A percentile compares a stretch with the other conserved stretches of the same genome.
phyloP scores from a whole-genome alignment of 2,329 filamentous ascomycete species.

The Aureobasidium pullulans region DNA sequence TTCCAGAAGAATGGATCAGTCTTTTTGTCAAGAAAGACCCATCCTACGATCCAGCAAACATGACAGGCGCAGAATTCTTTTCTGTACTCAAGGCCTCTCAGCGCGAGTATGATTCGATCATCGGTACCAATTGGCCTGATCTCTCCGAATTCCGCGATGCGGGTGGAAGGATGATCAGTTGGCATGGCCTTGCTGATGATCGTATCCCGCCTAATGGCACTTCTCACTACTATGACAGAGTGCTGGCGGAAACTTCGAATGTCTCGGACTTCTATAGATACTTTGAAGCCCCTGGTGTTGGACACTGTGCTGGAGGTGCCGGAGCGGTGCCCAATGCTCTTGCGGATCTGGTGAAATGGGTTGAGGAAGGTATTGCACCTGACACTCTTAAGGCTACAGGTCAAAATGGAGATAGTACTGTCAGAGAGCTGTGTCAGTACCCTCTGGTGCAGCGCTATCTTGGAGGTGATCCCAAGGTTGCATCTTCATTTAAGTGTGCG shows the following conservation, averaged over 20 bases:
- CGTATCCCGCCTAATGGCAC: constrained; percentile 32
- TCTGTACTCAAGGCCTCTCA: constrained; percentile 21
- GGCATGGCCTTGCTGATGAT: constrained; percentile 35
- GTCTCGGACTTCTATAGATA: constrained; percentile 30
- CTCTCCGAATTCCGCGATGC: constrained; percentile 29
- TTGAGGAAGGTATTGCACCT: constrained; percentile 24
- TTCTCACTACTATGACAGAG: constrained; percentile 31
- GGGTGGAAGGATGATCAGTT: constrained; percentile 38
- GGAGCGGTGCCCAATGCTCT: constrained; percentile 23
- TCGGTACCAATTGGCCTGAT: constrained; percentile 32
- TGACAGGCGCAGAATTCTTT: constrained; percentile 24
- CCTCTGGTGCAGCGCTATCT: constrained; percentile 18
- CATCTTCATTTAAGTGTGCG: constrained; percentile 19
- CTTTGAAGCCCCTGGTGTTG: constrained; percentile 34
- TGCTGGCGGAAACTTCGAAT: constrained; percentile 22
- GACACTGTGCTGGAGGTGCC: constrained; percentile 28
- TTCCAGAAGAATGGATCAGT: constrained; percentile 29
- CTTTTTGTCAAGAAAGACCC: constrained; percentile 29
- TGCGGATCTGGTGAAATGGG: constrained; percentile 22
- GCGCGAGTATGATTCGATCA: constrained; percentile 28
- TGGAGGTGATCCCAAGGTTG: constrained; percentile 16
- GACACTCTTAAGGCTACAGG: constrained; percentile 18
- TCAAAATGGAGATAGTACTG: background rate
- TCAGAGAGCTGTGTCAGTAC: constrained; percentile 18
- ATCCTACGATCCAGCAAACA: constrained; percentile 24